Evolutionary conservation across 2,329 filamentous ascomycete species (phyloP).

Genomic region (Chaetomium strumarium): DNA sequence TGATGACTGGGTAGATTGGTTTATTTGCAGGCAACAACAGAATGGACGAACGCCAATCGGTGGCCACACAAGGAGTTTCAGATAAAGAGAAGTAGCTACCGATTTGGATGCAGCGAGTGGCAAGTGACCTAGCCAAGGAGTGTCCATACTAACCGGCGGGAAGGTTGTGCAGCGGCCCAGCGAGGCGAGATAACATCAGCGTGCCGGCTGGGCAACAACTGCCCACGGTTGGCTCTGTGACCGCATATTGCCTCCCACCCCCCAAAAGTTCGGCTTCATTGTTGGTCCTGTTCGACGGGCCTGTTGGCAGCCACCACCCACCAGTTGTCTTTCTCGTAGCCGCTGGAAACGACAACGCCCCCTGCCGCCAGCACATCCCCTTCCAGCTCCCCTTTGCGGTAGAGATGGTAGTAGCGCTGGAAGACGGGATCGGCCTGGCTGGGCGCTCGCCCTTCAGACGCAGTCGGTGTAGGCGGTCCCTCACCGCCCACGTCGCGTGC

Average conservation of each 20-base stretch:
- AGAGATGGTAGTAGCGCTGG: slow-evolving; percentile 92
- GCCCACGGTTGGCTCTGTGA: neutral
- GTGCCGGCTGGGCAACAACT: neutral
- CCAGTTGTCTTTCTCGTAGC: slow-evolving; percentile 98
- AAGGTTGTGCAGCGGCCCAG: neutral
- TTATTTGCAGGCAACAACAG: neutral
- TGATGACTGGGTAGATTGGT: neutral
- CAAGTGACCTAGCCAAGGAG: neutral
- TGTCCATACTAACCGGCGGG: neutral
- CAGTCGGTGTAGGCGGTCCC: slow-evolving; percentile 3
- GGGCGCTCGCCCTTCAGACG: slow-evolving; percentile 2
- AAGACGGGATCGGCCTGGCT: slow-evolving; percentile 46
- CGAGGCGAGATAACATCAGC: neutral
- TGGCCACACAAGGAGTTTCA: neutral
- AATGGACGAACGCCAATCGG: slow-evolving; percentile 1
- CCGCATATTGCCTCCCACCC: neutral
- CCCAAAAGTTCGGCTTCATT: slow-evolving; percentile 8
- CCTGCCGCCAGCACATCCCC: slow-evolving; percentile 68
- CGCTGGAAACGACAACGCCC: slow-evolving; percentile 67
- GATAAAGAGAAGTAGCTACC: neutral
- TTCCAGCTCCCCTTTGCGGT: slow-evolving; percentile 80
- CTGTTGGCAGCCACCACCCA: slow-evolving; percentile 61
- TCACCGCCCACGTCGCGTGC: slow-evolving; percentile 16
- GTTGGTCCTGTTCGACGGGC: slow-evolving; percentile 7
- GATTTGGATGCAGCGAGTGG: neutral